These are phyloP conservation scores for Fonsecaea erecta DNA, from an alignment of 2,329 filamentous ascomycete genomes.

Conservation along the genomic window DNA sequence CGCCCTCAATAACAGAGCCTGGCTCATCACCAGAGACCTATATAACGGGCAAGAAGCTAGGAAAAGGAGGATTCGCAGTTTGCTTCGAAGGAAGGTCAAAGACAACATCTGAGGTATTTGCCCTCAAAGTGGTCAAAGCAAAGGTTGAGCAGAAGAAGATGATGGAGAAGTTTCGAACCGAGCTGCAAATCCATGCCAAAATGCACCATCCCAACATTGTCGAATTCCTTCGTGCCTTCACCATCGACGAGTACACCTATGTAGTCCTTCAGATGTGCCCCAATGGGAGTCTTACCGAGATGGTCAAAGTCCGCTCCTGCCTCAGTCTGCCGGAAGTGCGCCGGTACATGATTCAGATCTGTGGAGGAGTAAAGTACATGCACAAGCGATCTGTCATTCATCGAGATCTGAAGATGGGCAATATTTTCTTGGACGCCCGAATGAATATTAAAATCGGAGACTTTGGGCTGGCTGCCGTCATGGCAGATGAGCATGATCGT, in stretches of 20 bases:
- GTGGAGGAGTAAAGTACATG: constrained; percentile 97
- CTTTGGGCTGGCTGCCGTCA: constrained; percentile 89
- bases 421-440: constrained; percentile 88
- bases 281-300: constrained; percentile 96
- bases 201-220: constrained; percentile 96
- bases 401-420: constrained; percentile 95
- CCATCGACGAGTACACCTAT: constrained; percentile 86
- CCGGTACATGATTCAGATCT: constrained; percentile 91
- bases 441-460: constrained; percentile 99
- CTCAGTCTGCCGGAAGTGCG: constrained; percentile 93
- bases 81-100: constrained; percentile 54
- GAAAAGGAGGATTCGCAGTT: constrained; percentile 57
- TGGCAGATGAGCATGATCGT: constrained; percentile 90
- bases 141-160: constrained; percentile 57
- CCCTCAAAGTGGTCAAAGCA: constrained; percentile 57
- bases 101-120: constrained; percentile 52
- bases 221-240: constrained; percentile 91
- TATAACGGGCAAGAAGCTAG: constrained; percentile 51
- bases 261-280: constrained; percentile 92
- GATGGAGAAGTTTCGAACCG: constrained; percentile 69
- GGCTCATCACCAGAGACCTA: constrained; percentile 52
- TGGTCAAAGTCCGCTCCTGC: constrained; percentile 89
- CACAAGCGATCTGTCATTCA: constrained; percentile 96
- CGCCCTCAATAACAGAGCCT: constrained; percentile 51
- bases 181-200: constrained; percentile 97